Conservation (phyloP, 164 flowering plant species). For the Chimonanthus praecox region DNA sequence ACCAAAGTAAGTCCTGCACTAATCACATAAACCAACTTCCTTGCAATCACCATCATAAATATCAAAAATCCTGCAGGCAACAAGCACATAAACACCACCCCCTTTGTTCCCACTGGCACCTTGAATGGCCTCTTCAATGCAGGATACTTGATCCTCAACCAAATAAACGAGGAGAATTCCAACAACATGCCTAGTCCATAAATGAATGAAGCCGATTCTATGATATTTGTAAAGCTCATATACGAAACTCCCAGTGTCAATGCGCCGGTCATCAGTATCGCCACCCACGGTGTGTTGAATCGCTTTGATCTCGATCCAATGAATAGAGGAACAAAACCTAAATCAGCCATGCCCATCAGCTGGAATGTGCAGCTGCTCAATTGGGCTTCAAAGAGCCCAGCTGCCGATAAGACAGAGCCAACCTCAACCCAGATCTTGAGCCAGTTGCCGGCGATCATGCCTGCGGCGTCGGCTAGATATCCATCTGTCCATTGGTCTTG, state of each 20-base stretch:
- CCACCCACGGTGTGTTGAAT: slow-evolving; percentile 61
- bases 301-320: slow-evolving; percentile 31
- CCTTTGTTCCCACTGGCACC: slow-evolving; percentile 34
- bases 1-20: slow-evolving; percentile 31
- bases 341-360: slow-evolving; percentile 52
- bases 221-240: slow-evolving; percentile 37
- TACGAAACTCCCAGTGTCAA: slow-evolving; percentile 41
- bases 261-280: slow-evolving; percentile 32
- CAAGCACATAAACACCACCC: slow-evolving; percentile 42
- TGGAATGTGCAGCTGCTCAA: slow-evolving; percentile 51
- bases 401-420: slow-evolving; percentile 40
- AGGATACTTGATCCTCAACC: slow-evolving; percentile 47
- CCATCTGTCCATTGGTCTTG: slow-evolving; percentile 49
- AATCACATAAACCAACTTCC: slow-evolving; percentile 28
- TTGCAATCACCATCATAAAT: slow-evolving; percentile 38
- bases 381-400: slow-evolving; percentile 63
- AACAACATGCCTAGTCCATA: slow-evolving; percentile 62
- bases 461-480: slow-evolving; percentile 47
- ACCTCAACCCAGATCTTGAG: slow-evolving; percentile 47
- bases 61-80: slow-evolving; percentile 51
- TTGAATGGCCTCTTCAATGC: slow-evolving; percentile 36
- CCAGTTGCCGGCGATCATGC: slow-evolving; percentile 52
- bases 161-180: slow-evolving; percentile 51
- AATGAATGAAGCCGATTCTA: slow-evolving; percentile 52
- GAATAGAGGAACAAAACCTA: slow-evolving; percentile 38